Percentiles rank a stretch among this genome's conserved stretches.
Conservation (phyloP, 2,329 filamentous ascomycete species). For the Diaporthe vaccinii region DNA sequence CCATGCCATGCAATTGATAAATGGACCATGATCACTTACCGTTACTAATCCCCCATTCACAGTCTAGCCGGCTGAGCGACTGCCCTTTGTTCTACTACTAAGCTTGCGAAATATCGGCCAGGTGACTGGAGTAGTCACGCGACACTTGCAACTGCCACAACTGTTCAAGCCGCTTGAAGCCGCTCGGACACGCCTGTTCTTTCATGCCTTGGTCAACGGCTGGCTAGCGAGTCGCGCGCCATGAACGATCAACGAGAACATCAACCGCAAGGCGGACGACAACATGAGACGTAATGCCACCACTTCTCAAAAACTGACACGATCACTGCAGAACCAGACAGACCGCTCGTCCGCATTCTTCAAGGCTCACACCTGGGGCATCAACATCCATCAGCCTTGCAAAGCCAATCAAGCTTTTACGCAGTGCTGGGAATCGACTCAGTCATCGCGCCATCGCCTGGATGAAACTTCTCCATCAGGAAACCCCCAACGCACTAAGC, state of each 20-base stretch:
- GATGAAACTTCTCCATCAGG: conserved; percentile 25
- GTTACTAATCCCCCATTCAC: background rate
- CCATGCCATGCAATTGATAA: conserved; percentile 1
- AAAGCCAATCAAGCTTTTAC: conserved; percentile 28
- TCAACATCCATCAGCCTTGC: conserved; percentile 1
- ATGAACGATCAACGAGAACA: background rate
- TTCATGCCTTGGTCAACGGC: background rate
- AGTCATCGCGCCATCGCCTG: conserved; percentile 20
- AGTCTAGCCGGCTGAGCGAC: background rate
- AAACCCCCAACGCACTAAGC: conserved; percentile 13
- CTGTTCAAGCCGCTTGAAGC: conserved; percentile 21
- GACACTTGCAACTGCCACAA: conserved; percentile 9
- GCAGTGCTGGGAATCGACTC: background rate
- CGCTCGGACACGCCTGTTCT: conserved; percentile 2
- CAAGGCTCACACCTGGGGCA: background rate
- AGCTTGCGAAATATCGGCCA: background rate
- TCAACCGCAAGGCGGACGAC: background rate
- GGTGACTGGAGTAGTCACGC: conserved; percentile 14
- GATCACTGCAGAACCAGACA: conserved; percentile 12
- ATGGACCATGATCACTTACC: too few species aligned
- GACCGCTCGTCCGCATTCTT: background rate
- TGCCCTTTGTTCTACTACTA: background rate
- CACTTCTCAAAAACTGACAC: conserved; percentile 1
- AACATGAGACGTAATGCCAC: conserved; percentile 1
- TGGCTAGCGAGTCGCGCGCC: conserved; percentile 22